Percentiles rank a stretch among this genome's conserved stretches.
Evolutionary conservation across 257 asterid genomes (phyloP).

Genomic region (Solanum bulbocastanum): DNA sequence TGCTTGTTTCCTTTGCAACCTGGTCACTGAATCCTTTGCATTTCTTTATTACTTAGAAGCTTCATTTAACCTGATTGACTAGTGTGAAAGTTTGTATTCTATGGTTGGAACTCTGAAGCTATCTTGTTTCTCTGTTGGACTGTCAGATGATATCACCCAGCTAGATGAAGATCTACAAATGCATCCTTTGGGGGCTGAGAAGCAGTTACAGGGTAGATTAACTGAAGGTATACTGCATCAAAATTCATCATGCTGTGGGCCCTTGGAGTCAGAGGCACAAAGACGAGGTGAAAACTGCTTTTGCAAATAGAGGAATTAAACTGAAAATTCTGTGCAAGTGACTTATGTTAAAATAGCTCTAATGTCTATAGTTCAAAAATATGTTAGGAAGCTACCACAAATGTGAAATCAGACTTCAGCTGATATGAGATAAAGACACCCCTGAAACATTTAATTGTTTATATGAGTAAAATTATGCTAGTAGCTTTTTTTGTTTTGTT

Average conservation of each 20-base stretch:
- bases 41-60: neutral
- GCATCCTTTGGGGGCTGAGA: constrained; percentile 8
- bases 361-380: neutral
- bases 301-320: constrained; percentile 1
- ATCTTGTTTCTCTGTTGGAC: constrained; percentile 14
- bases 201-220: constrained; percentile 17
- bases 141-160: constrained; percentile 77
- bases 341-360: neutral
- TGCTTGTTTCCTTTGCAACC: neutral
- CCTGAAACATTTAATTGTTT: neutral
- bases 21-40: neutral
- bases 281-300: constrained; percentile 32
- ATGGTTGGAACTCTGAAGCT: constrained; percentile 4
- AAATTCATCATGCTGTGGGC: constrained; percentile 16
- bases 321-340: neutral
- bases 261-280: constrained; percentile 18
- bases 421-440: neutral
- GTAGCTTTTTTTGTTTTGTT: neutral
- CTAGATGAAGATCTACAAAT: constrained; percentile 41
- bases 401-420: neutral
- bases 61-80: constrained; percentile 4
- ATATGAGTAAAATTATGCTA: neutral
- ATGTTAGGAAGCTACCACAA: neutral
- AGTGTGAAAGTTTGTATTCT: neutral
- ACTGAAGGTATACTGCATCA: constrained; percentile 11